phyloP scores from a whole-genome alignment of 441 rosid species.

The Gossypium trilobum region DNA sequence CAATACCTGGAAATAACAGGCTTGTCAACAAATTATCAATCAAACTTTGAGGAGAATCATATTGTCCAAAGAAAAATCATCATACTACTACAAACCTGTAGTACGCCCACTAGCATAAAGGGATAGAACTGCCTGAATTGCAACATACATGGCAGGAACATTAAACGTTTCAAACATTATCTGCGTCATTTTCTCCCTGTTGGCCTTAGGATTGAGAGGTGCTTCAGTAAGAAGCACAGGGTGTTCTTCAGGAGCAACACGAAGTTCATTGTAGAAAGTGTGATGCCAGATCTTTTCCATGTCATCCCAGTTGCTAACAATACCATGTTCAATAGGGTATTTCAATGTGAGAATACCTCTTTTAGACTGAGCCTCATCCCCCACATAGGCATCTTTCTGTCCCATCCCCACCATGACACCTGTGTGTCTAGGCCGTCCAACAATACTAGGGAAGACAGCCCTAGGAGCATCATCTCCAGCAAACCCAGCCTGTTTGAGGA shows the following conservation, averaged over 20 bases:
- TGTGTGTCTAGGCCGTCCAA: conserved; percentile 18
- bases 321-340: conserved; percentile 32
- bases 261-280: conserved; percentile 34
- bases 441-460: conserved; percentile 34
- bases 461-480: conserved; percentile 59
- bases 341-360: conserved; percentile 34
- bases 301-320: conserved; percentile 36
- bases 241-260: conserved; percentile 51
- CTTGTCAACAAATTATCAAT: background rate
- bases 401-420: conserved; percentile 1
- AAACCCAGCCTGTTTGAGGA: conserved; percentile 39
- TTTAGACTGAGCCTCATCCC: conserved; percentile 30
- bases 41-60: background rate
- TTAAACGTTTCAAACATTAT: conserved; percentile 11
- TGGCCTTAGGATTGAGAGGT: conserved; percentile 47
- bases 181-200: conserved; percentile 50
- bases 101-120: conserved; percentile 33
- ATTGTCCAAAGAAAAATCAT: background rate
- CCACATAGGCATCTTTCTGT: conserved; percentile 27
- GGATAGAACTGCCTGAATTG: conserved; percentile 20
- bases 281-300: conserved; percentile 37
- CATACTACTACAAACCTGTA: conserved; percentile 20
- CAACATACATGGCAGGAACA: conserved; percentile 9
- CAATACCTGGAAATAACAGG: conserved; percentile 29
- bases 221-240: conserved; percentile 53